Evolutionary conservation across 1,139 yeast species (phyloP).

Genomic region (Tardiomyces depauwii): DNA sequence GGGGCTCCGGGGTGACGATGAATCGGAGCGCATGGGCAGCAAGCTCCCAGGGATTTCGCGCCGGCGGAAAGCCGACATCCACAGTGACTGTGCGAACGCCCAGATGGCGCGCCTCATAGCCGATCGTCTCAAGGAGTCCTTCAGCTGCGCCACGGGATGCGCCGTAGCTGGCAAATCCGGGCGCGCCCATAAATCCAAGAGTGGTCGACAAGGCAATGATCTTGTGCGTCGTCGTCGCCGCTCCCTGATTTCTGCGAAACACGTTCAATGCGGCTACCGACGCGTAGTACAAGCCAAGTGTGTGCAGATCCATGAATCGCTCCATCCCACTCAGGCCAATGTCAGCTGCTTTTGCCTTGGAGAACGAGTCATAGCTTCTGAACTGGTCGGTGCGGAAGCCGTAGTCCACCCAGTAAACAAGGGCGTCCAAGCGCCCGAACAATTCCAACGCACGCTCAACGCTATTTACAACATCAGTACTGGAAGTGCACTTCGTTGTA

Average conservation of each 20-base stretch:
- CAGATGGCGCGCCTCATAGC: slow-evolving; percentile 10
- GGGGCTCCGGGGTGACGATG: slow-evolving; percentile 13
- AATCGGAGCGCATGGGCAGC: slow-evolving; percentile 15
- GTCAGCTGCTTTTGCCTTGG: not conserved
- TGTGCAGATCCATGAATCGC: not conserved
- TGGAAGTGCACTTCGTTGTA: not conserved
- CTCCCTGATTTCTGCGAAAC: not conserved
- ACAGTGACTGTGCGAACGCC: slow-evolving; percentile 9
- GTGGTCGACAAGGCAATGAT: slow-evolving; percentile 4
- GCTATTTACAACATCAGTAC: not conserved
- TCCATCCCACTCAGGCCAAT: not conserved
- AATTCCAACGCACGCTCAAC: not conserved
- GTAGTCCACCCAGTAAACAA: slow-evolving; percentile 7
- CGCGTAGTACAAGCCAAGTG: not conserved
- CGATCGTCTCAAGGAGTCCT: slow-evolving; percentile 11
- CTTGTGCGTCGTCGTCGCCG: not conserved
- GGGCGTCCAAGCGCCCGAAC: slow-evolving; percentile 8
- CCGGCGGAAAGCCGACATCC: slow-evolving; percentile 8
- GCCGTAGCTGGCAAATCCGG: slow-evolving; percentile 12
- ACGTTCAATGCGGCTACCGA: not conserved
- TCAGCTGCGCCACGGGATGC: slow-evolving; percentile 14
- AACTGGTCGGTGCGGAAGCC: slow-evolving; percentile 3
- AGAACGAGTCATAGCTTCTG: not conserved
- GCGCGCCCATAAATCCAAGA: slow-evolving; percentile 11
- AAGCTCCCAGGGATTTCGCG: slow-evolving; percentile 11